Evolutionary conservation across 352 stramenopile species (phyloP).

Genomic region (Ophiocytium majus): DNA sequence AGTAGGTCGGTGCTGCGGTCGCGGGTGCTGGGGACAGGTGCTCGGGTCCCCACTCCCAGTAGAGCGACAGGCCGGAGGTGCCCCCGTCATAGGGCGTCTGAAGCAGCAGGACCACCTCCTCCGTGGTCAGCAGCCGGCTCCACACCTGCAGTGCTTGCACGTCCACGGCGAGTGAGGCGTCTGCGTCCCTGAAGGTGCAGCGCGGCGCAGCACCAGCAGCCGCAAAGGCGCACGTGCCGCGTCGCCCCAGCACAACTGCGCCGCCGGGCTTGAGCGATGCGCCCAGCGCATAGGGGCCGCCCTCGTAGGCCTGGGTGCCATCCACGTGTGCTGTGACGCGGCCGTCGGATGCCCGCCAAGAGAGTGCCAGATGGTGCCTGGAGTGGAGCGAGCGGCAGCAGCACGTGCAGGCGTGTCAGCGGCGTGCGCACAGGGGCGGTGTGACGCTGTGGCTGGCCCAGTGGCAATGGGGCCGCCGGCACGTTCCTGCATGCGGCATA

Average conservation of each 20-base stretch:
- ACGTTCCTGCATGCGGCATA: too few relatives aligned
- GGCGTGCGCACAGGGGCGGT: too few relatives aligned
- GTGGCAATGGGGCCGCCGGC: too few relatives aligned
- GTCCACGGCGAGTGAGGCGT: conserved; percentile 29
- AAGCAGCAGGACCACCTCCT: conserved; percentile 47
- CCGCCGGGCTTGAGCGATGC: conserved; percentile 27
- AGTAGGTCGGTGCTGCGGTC: background rate
- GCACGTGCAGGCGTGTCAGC: too few relatives aligned
- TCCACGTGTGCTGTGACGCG: conserved; percentile 36
- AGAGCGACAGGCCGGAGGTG: conserved; percentile 43
- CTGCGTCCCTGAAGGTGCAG: background rate
- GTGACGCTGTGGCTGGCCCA: too few relatives aligned
- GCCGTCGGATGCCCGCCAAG: conserved; percentile 41
- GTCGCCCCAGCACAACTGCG: conserved; percentile 37
- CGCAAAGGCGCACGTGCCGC: background rate
- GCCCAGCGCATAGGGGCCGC: conserved; percentile 42
- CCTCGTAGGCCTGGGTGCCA: conserved; percentile 37
- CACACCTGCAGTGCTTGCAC: conserved; percentile 42
- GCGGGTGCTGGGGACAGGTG: background rate
- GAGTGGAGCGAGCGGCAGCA: too few relatives aligned
- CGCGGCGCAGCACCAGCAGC: background rate
- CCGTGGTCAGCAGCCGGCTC: conserved; percentile 37
- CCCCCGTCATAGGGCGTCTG: conserved; percentile 41
- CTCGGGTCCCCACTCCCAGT: conserved; percentile 43
- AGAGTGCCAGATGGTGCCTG: conserved; percentile 37